Evolutionary conservation across 2,329 filamentous ascomycete species (phyloP), one percentile per base, ranked within the genome.

Genomic region (Gnomoniopsis smithogilvyi): DNA sequence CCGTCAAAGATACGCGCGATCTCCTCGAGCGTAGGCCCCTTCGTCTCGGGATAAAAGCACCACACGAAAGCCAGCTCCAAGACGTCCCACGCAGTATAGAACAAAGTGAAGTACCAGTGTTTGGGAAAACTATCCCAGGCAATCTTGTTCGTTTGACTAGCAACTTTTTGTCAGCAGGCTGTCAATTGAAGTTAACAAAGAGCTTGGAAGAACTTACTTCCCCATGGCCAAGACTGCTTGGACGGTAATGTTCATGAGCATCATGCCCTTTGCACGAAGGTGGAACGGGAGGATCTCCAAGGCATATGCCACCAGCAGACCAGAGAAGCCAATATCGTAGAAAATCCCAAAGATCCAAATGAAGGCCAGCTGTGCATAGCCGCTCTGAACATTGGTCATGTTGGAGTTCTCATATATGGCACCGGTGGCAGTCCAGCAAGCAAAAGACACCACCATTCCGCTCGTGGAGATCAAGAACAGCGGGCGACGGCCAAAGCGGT

Each of bases 1-100:
- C 86, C 88, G 65, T 90, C 87, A 66, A 91, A 90, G 69, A 90
- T 88, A 66, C 83, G 82, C 50, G 87, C 84, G 62, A 89, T 81
- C 69, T 89, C 86, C 69, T 90, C 88, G 1, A 91, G 83, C 2
- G 87, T 90, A 0, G 86, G 85, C 3, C 87, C 87, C 67, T 84
- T 85, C 19, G 88, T 91, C 75, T 91, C 88, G 58, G 88, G 80
- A 69, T 86, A 88, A 70, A 88, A 81, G 75, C 85, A 85, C 72
- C 80, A 87, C 38, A 88, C 84, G 65, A 88, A 86, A 50, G 82
- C 62, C 49, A 87, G 73, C 70, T 88, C 83, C 67, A 80, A 70
- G 50, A 80, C 74, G 68, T 87, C 81, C 85, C 85, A 88, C 57
- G 84, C 70, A 22, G 83, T 84, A 72, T 88, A 88, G 73, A 87